Evolutionary conservation across 805 yeast species (phyloP).

Genomic region (Candida argentea): DNA sequence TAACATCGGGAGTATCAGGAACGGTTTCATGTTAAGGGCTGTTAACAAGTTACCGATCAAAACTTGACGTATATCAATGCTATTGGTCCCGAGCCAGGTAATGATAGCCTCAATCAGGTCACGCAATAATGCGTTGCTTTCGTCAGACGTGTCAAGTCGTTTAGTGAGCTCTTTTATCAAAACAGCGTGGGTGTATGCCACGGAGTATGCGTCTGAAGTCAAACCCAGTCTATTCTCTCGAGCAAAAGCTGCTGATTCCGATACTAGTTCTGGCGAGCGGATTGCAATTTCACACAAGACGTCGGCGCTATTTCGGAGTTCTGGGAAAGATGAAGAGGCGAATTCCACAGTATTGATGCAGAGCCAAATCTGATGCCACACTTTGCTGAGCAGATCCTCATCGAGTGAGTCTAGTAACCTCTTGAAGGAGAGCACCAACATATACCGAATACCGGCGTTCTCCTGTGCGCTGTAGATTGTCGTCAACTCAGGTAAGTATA

Average conservation of each 20-base stretch:
- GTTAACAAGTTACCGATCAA: conserved; percentile 50
- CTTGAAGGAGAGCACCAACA: conserved; percentile 12
- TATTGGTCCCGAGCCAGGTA: conserved; percentile 17
- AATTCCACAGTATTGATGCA: conserved; percentile 8
- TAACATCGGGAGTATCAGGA: conserved; percentile 35
- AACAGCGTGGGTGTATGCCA: conserved; percentile 22
- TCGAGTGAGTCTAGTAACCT: conserved; percentile 5
- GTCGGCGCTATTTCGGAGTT: conserved; percentile 27
- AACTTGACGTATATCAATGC: conserved; percentile 49
- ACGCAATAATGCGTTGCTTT: conserved; percentile 6
- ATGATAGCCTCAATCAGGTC: conserved; percentile 9
- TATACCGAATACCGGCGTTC: conserved; percentile 2
- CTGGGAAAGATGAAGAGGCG: conserved; percentile 10
- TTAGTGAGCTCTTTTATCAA: conserved; percentile 22
- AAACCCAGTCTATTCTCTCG: conserved; percentile 5
- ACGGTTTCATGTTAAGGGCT: conserved; percentile 47
- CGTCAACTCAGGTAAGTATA: conserved; percentile 3
- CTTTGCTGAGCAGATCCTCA: conserved; percentile 12
- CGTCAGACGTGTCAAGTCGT: conserved; percentile 6
- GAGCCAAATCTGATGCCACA: conserved; percentile 16
- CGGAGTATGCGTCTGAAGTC: conserved; percentile 4
- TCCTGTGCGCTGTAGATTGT: conserved; percentile 3
- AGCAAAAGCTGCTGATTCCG: not conserved
- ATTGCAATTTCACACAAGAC: conserved; percentile 19
- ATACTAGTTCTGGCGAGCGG: too few relatives aligned